Conservation (phyloP, 805 yeast species). For the Candida chauliodis region DNA sequence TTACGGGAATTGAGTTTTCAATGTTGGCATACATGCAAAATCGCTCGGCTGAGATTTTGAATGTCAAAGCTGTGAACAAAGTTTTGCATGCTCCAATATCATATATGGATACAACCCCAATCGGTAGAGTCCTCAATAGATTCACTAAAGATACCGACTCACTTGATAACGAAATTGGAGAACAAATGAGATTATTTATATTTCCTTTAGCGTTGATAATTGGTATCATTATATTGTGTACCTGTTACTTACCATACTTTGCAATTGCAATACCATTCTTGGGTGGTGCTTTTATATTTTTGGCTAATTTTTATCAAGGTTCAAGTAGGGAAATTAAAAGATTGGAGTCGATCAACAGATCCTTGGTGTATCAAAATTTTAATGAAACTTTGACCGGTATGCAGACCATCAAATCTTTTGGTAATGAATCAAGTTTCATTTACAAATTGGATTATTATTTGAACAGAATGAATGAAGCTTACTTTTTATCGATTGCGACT, state of each 20-base stretch:
- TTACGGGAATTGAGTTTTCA: constrained; percentile 37
- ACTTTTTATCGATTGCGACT: constrained; percentile 45
- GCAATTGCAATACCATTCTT: constrained; percentile 54
- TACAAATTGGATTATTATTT: constrained; percentile 41
- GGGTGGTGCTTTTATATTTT: constrained; percentile 32
- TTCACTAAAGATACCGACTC: constrained; percentile 45
- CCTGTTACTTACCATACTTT: constrained; percentile 52
- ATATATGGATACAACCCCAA: constrained; percentile 40
- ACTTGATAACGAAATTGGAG: constrained; percentile 44
- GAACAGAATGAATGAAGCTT: constrained; percentile 51
- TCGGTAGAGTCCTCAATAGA: constrained; percentile 43
- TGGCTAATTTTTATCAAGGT: constrained; percentile 45
- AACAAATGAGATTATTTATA: constrained; percentile 37
- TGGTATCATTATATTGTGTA: constrained; percentile 43
- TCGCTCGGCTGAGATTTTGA: constrained; percentile 31
- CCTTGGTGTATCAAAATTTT: constrained; percentile 47
- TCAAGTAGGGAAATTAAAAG: constrained; percentile 47
- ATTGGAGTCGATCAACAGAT: constrained; percentile 46
- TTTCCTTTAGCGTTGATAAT: constrained; percentile 39
- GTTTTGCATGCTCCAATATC: constrained; percentile 42
- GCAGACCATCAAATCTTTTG: constrained; percentile 45
- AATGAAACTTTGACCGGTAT: constrained; percentile 48
- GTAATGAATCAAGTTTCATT: constrained; percentile 29
- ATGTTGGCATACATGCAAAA: constrained; percentile 43
- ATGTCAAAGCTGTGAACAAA: constrained; percentile 34